A percentile compares a stretch with the other conserved stretches of the same genome.
Conservation (phyloP, 2,329 filamentous ascomycete genomes). For the Fusarium austroafricanum region DNA sequence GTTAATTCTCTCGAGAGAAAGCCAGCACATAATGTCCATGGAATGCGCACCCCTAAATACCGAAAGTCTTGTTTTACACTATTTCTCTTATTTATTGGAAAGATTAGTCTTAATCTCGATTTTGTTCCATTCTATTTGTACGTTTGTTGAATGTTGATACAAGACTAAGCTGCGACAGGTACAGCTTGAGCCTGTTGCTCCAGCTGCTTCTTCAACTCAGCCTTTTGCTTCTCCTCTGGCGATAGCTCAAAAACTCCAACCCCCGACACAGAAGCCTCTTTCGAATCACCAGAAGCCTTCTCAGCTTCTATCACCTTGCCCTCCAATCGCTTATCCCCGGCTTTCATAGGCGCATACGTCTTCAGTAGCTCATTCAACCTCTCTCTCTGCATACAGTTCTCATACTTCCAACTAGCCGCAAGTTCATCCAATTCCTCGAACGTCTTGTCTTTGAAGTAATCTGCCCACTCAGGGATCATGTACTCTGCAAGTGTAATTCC, state of each 20-base stretch:
- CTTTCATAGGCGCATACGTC: constrained; percentile 53
- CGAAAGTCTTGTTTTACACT: too few relatives aligned
- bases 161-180: background rate
- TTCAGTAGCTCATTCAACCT: constrained; percentile 63
- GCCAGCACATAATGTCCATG: too few relatives aligned
- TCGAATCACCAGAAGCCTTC: background rate
- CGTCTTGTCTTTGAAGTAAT: constrained; percentile 62
- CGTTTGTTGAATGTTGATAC: fast-evolving
- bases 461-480: constrained; percentile 65
- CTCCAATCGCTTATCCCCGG: constrained; percentile 37
- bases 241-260: constrained; percentile 48
- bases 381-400: constrained; percentile 63
- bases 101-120: too few relatives aligned
- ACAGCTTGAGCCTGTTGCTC: background rate
- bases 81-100: too few relatives aligned
- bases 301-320: constrained; percentile 46
- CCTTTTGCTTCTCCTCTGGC: constrained; percentile 39
- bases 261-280: constrained; percentile 10
- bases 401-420: constrained; percentile 63
- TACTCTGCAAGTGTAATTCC: constrained; percentile 59
- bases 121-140: background rate
- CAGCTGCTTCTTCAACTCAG: background rate
- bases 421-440: constrained; percentile 65
- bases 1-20: too few relatives aligned
- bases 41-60: too few relatives aligned